phyloP scores from a whole-genome alignment of 805 yeast genomes.

The Suhomyces sp. region DNA sequence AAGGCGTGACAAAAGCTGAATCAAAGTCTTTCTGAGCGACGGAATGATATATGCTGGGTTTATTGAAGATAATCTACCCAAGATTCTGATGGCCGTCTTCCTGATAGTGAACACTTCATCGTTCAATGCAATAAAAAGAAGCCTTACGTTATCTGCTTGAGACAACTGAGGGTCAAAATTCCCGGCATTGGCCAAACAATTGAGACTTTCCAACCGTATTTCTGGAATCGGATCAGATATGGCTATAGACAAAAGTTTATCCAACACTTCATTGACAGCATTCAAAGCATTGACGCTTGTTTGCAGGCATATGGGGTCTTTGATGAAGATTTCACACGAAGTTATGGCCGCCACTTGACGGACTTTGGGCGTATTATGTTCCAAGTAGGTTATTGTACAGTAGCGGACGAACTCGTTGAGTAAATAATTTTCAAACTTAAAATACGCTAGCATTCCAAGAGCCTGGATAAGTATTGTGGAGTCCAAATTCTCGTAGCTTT shows the following conservation, averaged over 20 bases:
- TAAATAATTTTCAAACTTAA: conserved; percentile 72
- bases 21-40: conserved; percentile 77
- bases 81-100: conserved; percentile 68
- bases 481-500: conserved; percentile 34
- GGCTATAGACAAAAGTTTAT: conserved; percentile 74
- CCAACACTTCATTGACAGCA: conserved; percentile 82
- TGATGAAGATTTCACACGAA: conserved; percentile 69
- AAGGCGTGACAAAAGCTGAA: conserved; percentile 80
- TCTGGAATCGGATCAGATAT: conserved; percentile 88
- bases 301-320: conserved; percentile 82
- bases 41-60: conserved; percentile 98
- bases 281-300: conserved; percentile 75
- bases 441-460: conserved; percentile 68
- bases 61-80: conserved; percentile 79
- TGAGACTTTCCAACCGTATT: conserved; percentile 75
- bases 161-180: conserved; percentile 88
- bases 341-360: conserved; percentile 83
- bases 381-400: conserved; percentile 80
- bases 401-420: conserved; percentile 84
- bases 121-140: conserved; percentile 82
- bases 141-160: conserved; percentile 85
- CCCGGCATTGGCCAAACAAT: conserved; percentile 57
- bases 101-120: conserved; percentile 87
- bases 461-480: conserved; percentile 67
- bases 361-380: conserved; percentile 74